Percentiles rank a stretch among this genome's conserved stretches.
Evolutionary conservation across 83 land plant genomes (phyloP).

Genomic region (Thuja plicata): DNA sequence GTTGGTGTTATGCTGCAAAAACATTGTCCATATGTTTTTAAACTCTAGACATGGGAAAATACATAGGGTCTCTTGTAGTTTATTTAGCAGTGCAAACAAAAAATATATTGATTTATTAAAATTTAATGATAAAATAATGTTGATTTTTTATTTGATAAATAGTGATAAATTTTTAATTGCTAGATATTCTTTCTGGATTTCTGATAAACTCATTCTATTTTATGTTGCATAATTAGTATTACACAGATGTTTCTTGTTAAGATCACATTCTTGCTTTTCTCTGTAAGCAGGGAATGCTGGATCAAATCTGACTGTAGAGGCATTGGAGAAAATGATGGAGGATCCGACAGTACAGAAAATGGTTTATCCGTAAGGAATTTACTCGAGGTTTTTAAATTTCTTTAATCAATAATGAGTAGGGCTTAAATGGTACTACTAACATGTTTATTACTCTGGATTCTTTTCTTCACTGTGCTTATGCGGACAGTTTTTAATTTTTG

Average conservation of each 20-base stretch:
- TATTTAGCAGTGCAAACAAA: not conserved
- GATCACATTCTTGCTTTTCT: not conserved
- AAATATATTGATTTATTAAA: not conserved
- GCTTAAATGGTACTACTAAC: not conserved
- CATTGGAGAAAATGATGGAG: slow-evolving; percentile 96
- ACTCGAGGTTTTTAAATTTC: not conserved
- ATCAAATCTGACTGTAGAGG: slow-evolving; percentile 66
- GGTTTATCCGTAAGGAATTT: slow-evolving; percentile 84
- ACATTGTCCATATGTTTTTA: not conserved
- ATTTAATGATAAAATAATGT: not conserved
- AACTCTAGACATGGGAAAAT: not conserved
- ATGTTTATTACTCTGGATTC: not conserved
- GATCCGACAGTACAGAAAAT: slow-evolving; percentile 94
- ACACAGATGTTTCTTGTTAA: not conserved
- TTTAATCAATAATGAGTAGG: not conserved
- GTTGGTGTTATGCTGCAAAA: not conserved
- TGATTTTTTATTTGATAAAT: not conserved
- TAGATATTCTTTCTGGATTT: not conserved
- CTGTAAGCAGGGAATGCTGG: slow-evolving; percentile 31
- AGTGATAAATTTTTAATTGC: not conserved
- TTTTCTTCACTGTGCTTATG: not conserved
- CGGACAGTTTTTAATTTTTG: not conserved
- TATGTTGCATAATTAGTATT: not conserved
- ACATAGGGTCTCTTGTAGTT: not conserved
- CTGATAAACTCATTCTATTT: not conserved